These are phyloP conservation scores for Candida insectorum DNA, from an alignment of 805 yeast species.

Conservation along the genomic window DNA sequence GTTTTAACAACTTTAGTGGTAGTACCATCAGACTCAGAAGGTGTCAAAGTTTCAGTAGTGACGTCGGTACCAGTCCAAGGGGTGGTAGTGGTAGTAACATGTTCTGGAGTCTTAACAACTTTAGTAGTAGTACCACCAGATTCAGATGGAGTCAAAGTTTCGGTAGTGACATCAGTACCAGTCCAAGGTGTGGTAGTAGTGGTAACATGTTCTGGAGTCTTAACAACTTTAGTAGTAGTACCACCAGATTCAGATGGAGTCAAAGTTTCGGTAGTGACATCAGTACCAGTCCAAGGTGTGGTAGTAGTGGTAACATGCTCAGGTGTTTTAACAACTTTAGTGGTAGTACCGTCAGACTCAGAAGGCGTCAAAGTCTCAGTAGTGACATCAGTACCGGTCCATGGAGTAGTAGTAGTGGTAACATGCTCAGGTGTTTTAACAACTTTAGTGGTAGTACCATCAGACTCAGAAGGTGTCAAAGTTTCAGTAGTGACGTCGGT, in stretches of 20 bases:
- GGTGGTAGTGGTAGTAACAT: conserved; percentile 2
- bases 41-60: no score
- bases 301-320: conserved; percentile 2
- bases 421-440: not conserved
- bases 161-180: conserved; percentile 2
- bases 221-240: conserved; percentile 8
- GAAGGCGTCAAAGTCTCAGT: conserved; percentile 10
- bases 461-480: conserved; percentile 11
- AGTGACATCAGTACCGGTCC: conserved; percentile 25
- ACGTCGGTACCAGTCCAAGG: conserved; percentile 8
- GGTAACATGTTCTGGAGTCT: conserved; percentile 3
- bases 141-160: conserved; percentile 9
- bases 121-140: conserved; percentile 5
- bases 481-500: conserved; percentile 4
- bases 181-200: conserved; percentile 6
- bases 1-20: no score
- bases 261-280: conserved; percentile 3
- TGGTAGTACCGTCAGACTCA: conserved; percentile 5
- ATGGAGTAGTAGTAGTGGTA: conserved; percentile 6
- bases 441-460: conserved; percentile 2
- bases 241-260: conserved; percentile 8
- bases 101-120: not conserved
- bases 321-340: conserved; percentile 9
- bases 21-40: no score
- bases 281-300: conserved; percentile 4